Base-by-base conservation (phyloP, 2,329 filamentous ascomycete genomes). In the Chrysoporthe puriensis region DNA sequence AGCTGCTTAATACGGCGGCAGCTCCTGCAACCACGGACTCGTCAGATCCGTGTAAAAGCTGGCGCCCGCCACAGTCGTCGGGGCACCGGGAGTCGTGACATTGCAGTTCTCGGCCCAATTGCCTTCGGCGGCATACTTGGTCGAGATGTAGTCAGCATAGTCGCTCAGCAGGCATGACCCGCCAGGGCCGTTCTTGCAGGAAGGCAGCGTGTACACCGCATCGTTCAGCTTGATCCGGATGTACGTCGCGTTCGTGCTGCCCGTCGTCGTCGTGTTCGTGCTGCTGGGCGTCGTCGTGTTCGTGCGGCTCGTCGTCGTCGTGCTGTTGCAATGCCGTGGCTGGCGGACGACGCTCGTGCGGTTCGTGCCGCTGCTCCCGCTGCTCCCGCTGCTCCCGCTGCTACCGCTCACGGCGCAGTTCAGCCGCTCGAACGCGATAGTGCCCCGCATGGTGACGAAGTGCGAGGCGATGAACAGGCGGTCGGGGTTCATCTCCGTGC, bases 401-500 rank as follows among this genome's bases (percentile, higher is more conserved):
- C 52, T 56, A 5, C 66, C 65, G 14, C 64, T 26, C 43, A 68
- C 72, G 8, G 69, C 66, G 72, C 89, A 91, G 70, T 80, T 86
- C 68, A 91, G 77, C 9, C 86, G 82, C 76, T 91, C 89, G 70
- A 91, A 88, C 0, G 86, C 84, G 36, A 91, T 82, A 1, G 88
- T 90, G 2, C 89, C 89, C 7, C 88, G 81, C 88, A 91, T 91
- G 0, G 86, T 84, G 0, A 85, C 83, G 61, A 87, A 86, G 62
- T 84, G 81, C 16, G 83, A 86, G 26, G 84, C 82, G n/a, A 83
- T 79, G 74, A 85, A 90, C 9, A 85, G 79, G 48, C 86, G 79
- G 54, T 82, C 72, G 13, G 80, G 76, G 14, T 84, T 79, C 42
- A 85, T 83, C 42, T 77, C 75, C 2, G 81, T 82, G 1, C 79